These are phyloP conservation scores for Thelephora aurantiotincta DNA, from an alignment of 768 basidiomycete species.

Conservation along the genomic window DNA sequence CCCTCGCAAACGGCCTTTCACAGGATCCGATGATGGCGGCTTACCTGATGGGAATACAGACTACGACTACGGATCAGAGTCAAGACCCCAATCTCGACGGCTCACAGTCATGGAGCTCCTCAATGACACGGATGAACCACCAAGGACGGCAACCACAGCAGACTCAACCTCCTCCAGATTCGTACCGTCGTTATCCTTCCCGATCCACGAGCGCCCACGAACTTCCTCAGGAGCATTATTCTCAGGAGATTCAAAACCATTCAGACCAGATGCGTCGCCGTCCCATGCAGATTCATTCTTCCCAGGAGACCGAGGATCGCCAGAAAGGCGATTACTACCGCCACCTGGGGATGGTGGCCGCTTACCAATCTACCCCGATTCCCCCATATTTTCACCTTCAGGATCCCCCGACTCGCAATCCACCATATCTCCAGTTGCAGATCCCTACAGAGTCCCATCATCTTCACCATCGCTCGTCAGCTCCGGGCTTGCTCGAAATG, in stretches of 20 bases:
- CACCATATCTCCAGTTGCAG: conserved; percentile 23
- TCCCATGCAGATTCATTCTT: neutral
- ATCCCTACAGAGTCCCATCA: conserved; percentile 4
- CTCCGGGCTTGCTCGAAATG: conserved; percentile 3
- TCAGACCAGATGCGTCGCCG: conserved; percentile 4
- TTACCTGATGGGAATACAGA: conserved; percentile 19
- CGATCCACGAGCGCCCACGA: conserved; percentile 14
- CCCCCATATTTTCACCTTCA: conserved; percentile 1
- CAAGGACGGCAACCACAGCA: conserved; percentile 6
- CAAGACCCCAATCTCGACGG: conserved; percentile 64
- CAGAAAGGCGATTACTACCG: neutral
- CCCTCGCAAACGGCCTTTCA: conserved; percentile 51
- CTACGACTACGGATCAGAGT: conserved; percentile 61
- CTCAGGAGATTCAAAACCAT: conserved; percentile 2
- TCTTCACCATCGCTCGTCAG: conserved; percentile 8
- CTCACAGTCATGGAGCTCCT: conserved; percentile 84
- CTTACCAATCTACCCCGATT: neutral
- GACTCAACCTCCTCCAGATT: conserved; percentile 28
- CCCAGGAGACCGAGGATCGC: neutral
- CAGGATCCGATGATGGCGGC: conserved; percentile 41
- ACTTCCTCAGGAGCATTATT: conserved; percentile 17
- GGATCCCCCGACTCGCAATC: conserved; percentile 23
- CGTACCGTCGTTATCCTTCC: conserved; percentile 24
- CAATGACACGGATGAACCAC: conserved; percentile 41
- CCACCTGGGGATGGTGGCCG: neutral